Percentiles rank a stretch among this genome's conserved stretches.
phyloP scores from a whole-genome alignment of 257 asterid genomes.

The Nicotiana undulata region DNA sequence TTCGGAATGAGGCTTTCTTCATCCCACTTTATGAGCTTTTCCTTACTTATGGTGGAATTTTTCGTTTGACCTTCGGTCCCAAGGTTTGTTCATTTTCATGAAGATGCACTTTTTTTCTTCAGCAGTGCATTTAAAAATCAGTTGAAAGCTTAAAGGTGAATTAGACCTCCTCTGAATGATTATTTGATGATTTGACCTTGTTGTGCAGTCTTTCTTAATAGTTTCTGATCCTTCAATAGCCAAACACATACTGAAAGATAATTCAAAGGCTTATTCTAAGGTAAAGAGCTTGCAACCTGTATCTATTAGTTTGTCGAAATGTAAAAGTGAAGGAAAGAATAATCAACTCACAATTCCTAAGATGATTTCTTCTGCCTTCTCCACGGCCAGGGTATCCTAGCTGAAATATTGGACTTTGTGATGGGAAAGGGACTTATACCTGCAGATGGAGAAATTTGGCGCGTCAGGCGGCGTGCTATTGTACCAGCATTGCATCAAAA shows the following conservation, averaged over 20 bases:
- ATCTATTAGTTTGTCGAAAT: neutral
- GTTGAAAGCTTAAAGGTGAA: no score
- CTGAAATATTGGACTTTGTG: slow-evolving; percentile 90
- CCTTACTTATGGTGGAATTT: slow-evolving; percentile 81
- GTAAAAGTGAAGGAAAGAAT: neutral
- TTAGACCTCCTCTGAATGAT: neutral
- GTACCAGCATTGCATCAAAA: slow-evolving; percentile 94
- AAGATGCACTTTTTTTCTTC: neutral
- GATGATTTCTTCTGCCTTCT: neutral
- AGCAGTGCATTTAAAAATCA: neutral
- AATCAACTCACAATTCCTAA: neutral
- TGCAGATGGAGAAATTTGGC: slow-evolving; percentile 98
- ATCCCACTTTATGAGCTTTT: slow-evolving; percentile 79
- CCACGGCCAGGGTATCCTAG: slow-evolving; percentile 71
- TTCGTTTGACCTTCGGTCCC: slow-evolving; percentile 87
- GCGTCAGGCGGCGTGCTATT: slow-evolving; percentile 81
- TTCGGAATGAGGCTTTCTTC: slow-evolving; percentile 75
- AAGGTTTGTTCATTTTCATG: slow-evolving; percentile 44
- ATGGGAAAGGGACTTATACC: slow-evolving; percentile 99
- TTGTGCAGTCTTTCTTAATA: slow-evolving; percentile 79
- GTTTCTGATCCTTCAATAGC: slow-evolving; percentile 90
- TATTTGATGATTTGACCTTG: slow-evolving; percentile 17
- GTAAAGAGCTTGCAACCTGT: slow-evolving; percentile 25
- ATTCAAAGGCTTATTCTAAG: slow-evolving; percentile 87
- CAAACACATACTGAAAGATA: slow-evolving; percentile 79